Percentiles rank a stretch among this genome's conserved stretches.
These are phyloP conservation scores for Citrus maxima DNA, from an alignment of 345 rosid genomes.

Conservation along the genomic window DNA sequence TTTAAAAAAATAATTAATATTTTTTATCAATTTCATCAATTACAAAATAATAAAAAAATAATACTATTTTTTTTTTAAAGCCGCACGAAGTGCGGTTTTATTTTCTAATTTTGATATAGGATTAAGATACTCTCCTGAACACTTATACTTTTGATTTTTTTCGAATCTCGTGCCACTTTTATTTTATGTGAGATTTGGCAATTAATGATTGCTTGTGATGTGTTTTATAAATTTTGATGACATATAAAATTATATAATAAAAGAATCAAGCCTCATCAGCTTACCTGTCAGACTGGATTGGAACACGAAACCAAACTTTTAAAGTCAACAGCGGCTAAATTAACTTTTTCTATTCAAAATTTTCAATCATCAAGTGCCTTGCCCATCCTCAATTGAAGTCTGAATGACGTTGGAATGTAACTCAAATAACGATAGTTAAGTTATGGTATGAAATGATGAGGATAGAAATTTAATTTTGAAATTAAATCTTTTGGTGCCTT, in stretches of 20 bases:
- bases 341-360: not conserved
- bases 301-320: not conserved
- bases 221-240: too few relatives aligned
- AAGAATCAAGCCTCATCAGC: not conserved
- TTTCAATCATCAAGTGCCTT: not conserved
- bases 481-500: not conserved
- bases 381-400: not conserved
- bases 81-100: too few relatives aligned
- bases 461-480: not conserved
- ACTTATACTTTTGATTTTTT: too few relatives aligned
- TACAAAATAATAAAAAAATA: too few relatives aligned
- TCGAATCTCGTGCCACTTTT: rapidly evolving
- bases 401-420: not conserved
- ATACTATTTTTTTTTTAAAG: too few relatives aligned
- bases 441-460: not conserved
- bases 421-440: not conserved
- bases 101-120: rapidly evolving
- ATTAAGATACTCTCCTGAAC: rapidly evolving
- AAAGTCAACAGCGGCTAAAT: not conserved
- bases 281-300: not conserved
- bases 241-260: not conserved
- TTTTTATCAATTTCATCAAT: too few relatives aligned
- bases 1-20: too few relatives aligned
- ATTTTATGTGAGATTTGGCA: not conserved
- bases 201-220: not conserved